A percentile compares a stretch with the other conserved stretches of the same genome.
phyloP scores from a whole-genome alignment of 2,329 filamentous ascomycete species.

The Neoscytalidium dimidiatum region DNA sequence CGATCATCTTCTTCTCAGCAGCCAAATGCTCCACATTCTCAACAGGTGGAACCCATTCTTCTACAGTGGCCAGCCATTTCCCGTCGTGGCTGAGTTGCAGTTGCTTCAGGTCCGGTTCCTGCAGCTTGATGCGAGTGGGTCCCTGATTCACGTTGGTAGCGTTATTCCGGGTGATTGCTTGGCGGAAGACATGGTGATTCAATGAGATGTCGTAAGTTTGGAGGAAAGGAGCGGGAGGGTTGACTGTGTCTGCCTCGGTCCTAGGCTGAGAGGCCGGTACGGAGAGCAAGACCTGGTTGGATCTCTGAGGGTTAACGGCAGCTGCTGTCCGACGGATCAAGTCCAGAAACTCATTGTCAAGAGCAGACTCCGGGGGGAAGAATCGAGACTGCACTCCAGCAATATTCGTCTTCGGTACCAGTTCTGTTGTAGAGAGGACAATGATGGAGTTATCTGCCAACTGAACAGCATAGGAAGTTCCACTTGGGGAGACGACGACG shows the following conservation, averaged over 20 bases:
- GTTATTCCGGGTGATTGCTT: constrained; percentile 86
- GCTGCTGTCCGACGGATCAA: constrained; percentile 37
- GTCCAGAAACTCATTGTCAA: constrained; percentile 22
- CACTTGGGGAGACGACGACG: constrained; percentile 76
- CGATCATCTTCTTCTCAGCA: constrained; percentile 34
- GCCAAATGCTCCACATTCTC: constrained; percentile 66
- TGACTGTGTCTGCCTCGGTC: constrained; percentile 26
- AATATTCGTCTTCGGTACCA: constrained; percentile 81
- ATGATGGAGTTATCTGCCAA: constrained; percentile 92
- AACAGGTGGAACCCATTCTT: constrained; percentile 80
- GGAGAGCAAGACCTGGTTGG: constrained; percentile 46
- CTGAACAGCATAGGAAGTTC: constrained; percentile 80
- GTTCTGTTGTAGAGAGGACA: constrained; percentile 84
- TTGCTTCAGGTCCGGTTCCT: constrained; percentile 75
- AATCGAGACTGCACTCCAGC: constrained; percentile 70
- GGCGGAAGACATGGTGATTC: constrained; percentile 76
- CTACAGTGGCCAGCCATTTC: constrained; percentile 85
- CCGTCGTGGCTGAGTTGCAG: constrained; percentile 79
- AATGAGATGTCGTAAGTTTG: constrained; percentile 86
- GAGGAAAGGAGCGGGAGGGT: constrained; percentile 60
- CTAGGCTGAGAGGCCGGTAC: constrained; percentile 55
- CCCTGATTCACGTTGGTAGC: constrained; percentile 78
- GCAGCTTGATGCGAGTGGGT: constrained; percentile 51
- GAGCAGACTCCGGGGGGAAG: background rate
- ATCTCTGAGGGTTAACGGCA: constrained; percentile 42